phyloP scores from a whole-genome alignment of 202 grass and related monocot species.

The Musa balbisiana region DNA sequence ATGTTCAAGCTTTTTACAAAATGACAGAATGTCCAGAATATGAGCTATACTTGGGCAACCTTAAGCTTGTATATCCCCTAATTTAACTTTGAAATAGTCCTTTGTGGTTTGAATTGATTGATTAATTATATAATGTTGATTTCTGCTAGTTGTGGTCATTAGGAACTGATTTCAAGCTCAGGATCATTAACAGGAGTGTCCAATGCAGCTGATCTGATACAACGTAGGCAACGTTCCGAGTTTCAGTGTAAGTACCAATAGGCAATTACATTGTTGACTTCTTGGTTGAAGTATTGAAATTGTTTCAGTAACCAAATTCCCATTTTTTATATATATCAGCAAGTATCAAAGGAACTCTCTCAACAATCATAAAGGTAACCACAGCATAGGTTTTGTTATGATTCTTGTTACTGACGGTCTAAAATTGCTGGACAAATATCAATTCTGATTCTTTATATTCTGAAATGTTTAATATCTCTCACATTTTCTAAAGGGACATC shows the following conservation, averaged over 20 bases:
- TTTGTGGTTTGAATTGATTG: not conserved
- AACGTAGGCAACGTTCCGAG: conserved; percentile 75
- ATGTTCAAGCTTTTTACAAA: too few species aligned
- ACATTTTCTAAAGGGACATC: conserved; percentile 47
- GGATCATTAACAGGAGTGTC: conserved; percentile 43
- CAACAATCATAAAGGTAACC: conserved; percentile 59
- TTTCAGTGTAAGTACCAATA: conserved; percentile 70
- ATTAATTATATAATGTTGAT: conserved; percentile 12
- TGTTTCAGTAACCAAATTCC: conserved; percentile 3
- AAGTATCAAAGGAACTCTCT: conserved; percentile 60
- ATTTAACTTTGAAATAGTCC: not conserved
- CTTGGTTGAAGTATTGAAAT: not conserved
- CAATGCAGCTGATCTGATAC: conserved; percentile 83
- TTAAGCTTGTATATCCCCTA: not conserved
- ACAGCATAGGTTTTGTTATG: not conserved
- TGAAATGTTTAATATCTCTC: conserved; percentile 13
- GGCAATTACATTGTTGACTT: not conserved
- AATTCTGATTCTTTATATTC: not conserved
- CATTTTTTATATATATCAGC: conserved; percentile 38
- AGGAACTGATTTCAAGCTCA: conserved; percentile 51
- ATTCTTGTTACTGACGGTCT: not conserved
- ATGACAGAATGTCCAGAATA: too few species aligned
- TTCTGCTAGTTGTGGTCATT: conserved; percentile 21
- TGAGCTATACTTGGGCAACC: not conserved
- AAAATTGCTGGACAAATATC: not conserved